Evolutionary conservation across 352 stramenopile species (phyloP).

Genomic region (Phytophthora macrochlamydospora): DNA sequence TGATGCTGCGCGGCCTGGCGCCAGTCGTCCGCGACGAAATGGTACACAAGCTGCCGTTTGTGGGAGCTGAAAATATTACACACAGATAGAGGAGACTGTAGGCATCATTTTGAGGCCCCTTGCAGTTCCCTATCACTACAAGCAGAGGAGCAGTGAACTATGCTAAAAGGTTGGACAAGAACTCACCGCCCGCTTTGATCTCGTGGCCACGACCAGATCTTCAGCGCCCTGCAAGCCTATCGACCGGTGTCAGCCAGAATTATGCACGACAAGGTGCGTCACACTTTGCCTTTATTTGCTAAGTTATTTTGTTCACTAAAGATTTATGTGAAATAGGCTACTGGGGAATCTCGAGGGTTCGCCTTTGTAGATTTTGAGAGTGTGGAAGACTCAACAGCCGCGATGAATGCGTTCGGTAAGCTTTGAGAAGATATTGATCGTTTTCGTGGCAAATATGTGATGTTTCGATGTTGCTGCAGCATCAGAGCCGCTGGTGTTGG

Average conservation of each 20-base stretch:
- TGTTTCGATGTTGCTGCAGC: slow-evolving; percentile 30
- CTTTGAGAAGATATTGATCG: neutral
- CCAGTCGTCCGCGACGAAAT: slow-evolving; percentile 64
- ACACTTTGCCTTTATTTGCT: neutral
- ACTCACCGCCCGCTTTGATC: slow-evolving; percentile 30
- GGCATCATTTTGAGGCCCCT: neutral
- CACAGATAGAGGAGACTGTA: slow-evolving; percentile 2
- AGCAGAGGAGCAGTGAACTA: neutral
- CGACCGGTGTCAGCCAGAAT: slow-evolving; percentile 46
- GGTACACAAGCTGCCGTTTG: slow-evolving; percentile 39
- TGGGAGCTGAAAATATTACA: neutral
- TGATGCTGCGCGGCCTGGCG: slow-evolving; percentile 66
- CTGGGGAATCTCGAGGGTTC: slow-evolving; percentile 74
- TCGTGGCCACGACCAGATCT: slow-evolving; percentile 46
- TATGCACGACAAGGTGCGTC: slow-evolving; percentile 74
- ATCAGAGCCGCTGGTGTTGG: slow-evolving; percentile 56
- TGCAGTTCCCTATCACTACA: neutral
- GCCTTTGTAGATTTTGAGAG: slow-evolving; percentile 79
- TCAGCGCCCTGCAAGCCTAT: slow-evolving; percentile 55
- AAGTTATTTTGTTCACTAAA: neutral
- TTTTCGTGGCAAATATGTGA: neutral
- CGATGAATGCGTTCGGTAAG: slow-evolving; percentile 67
- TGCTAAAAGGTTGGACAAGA: neutral
- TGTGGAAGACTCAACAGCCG: slow-evolving; percentile 55
- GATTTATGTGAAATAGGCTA: slow-evolving; percentile 27